Base-by-base conservation (phyloP, 305 asterid genomes). In the Fraxinus xanthoxyloides region DNA sequence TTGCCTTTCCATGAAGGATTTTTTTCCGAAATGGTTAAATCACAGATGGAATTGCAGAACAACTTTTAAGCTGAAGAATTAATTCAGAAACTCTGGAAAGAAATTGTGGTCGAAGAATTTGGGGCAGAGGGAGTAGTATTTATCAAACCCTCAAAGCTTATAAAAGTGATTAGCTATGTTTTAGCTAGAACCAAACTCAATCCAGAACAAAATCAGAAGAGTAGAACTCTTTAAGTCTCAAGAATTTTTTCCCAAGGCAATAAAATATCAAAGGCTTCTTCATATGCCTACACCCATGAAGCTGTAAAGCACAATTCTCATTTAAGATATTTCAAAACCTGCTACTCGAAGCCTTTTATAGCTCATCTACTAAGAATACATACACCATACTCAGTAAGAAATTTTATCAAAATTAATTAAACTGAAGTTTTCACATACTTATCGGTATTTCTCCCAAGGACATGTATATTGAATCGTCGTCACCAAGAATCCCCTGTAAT, bases 401-500 rank as follows among this genome's bases (percentile, higher is more conserved):
- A 82, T 43, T 77, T 51, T n/a, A 81, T 5, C 80, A 75, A 26
- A 40, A 76, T 63, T 59, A 73, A 74, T 28, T 61, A 77, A 87
- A 76, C 17, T 73, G 63, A 84, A 85, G 76, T 74, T 24, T 13
- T 81, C 77, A 82, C 97, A 72, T 95, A 95, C 99, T 89, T 89
- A 90, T 87, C 76, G 98, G 99, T 91, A 95, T 94, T 87, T 95
- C 99, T 84, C 90, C 99, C 86, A 95, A 89, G 83, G 99, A 91
- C 99, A 94, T 94, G 85, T 93, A 95, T 86, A 94, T 93, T 51
- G 98, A 88, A 86, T 95, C 99, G 80, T 95, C 98, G 46, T 94
- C 99, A 32, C 95, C 97, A 81, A 94, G 98, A 88, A 95, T 94
- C 61, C 89, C 97, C 99, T 95, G 96, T 80, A 90, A 83, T 77